Conservation (phyloP, 2,329 filamentous ascomycete genomes). For the Rhexocercosporidium sp. region DNA sequence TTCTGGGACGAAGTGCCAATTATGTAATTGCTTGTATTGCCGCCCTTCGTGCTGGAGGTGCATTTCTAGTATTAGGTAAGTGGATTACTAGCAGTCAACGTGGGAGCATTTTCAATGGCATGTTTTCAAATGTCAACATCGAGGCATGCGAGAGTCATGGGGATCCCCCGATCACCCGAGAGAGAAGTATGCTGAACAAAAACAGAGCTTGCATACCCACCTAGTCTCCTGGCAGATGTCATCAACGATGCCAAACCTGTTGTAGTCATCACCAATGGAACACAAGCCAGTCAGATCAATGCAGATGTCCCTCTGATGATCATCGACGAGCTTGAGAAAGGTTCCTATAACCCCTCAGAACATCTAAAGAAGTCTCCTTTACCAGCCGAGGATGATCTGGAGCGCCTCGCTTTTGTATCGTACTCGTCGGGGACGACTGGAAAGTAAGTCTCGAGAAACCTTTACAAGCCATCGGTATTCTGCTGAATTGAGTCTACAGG, state of each 20-base stretch:
- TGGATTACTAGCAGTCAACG: not conserved
- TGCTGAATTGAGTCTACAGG: not conserved
- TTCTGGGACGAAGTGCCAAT: constrained; percentile 76
- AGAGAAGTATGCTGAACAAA: not conserved
- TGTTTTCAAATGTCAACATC: not conserved
- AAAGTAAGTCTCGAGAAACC: constrained; percentile 34
- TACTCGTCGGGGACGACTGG: constrained; percentile 89
- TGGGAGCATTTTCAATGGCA: not conserved
- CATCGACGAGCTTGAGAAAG: constrained; percentile 57
- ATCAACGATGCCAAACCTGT: constrained; percentile 75
- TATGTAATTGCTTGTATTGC: constrained; percentile 82
- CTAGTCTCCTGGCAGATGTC: constrained; percentile 75
- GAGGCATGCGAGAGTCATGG: not conserved
- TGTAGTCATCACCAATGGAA: constrained; percentile 71
- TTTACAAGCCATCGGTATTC: not conserved
- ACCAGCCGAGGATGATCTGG: constrained; percentile 70
- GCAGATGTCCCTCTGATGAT: constrained; percentile 66
- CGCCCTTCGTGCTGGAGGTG: constrained; percentile 77
- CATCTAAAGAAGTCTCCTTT: constrained; percentile 52
- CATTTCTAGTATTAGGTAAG: constrained; percentile 70
- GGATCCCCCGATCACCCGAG: not conserved
- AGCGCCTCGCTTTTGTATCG: constrained; percentile 78
- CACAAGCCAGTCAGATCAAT: constrained; percentile 70
- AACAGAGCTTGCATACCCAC: constrained; percentile 74
- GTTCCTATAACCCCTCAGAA: constrained; percentile 18